Evolutionary conservation across 208 protist genomes (phyloP).

Genomic region (Endotrypanum monterogeii): DNA sequence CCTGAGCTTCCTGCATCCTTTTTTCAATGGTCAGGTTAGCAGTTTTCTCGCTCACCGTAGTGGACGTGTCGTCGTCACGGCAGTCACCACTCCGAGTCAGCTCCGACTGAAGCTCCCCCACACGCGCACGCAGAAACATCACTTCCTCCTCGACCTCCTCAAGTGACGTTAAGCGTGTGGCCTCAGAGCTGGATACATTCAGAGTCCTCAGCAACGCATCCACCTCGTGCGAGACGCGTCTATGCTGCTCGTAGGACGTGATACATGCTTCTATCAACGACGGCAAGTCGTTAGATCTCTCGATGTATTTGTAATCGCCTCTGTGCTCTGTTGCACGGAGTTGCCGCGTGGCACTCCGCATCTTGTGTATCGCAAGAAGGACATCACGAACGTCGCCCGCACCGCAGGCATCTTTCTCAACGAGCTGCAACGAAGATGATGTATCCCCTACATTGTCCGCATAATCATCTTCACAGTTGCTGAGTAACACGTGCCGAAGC

Average conservation of each 20-base stretch:
- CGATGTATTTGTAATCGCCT: neutral
- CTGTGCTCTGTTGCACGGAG: slow-evolving; percentile 6
- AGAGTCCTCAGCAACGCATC: slow-evolving; percentile 11
- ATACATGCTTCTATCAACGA: slow-evolving; percentile 1
- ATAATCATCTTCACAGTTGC: neutral
- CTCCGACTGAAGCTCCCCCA: slow-evolving; percentile 6
- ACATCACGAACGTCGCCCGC: neutral
- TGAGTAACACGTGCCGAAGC: neutral
- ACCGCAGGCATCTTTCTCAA: neutral
- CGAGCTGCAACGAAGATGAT: neutral
- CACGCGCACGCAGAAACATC: slow-evolving; percentile 1
- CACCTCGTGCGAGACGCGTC: neutral
- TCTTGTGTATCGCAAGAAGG: neutral
- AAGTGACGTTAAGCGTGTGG: slow-evolving; percentile 6
- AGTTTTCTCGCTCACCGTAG: neutral
- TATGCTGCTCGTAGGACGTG: neutral
- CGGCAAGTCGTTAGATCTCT: neutral
- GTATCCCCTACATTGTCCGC: neutral
- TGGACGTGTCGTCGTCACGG: neutral
- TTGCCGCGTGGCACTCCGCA: neutral
- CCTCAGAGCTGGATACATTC: slow-evolving; percentile 1
- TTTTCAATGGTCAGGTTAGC: neutral
- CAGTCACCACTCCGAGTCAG: neutral
- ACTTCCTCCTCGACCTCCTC: slow-evolving; percentile 21
- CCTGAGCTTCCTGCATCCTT: slow-evolving; percentile 11